Conservation (phyloP, 2,329 filamentous ascomycete species). For the Byssothecium circinans region DNA sequence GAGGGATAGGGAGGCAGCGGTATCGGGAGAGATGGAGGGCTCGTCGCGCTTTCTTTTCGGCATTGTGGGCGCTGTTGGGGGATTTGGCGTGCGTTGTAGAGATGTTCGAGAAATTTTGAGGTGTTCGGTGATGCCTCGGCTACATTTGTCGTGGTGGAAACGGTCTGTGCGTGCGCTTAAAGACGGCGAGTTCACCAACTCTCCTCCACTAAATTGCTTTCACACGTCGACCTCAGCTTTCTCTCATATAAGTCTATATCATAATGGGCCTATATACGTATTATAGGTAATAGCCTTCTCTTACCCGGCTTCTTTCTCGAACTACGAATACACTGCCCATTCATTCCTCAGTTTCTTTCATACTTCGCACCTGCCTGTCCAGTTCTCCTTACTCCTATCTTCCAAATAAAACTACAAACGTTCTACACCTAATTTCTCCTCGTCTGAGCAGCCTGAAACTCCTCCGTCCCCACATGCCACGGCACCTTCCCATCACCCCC, state of each 20-base stretch:
- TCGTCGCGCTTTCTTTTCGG: constrained; percentile 39
- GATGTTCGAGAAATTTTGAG: background rate
- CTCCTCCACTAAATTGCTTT: background rate
- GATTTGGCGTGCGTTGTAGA: background rate
- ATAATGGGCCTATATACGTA: background rate
- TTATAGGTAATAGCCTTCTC: background rate
- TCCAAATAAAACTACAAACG: too few relatives aligned
- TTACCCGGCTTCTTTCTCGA: background rate
- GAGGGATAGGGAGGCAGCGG: constrained; percentile 10
- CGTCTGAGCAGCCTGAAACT: background rate
- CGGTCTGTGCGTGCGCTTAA: background rate
- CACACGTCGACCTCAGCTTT: background rate
- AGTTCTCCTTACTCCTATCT: too few relatives aligned
- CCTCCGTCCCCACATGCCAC: background rate
- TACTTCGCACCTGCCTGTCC: too few relatives aligned
- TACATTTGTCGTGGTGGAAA: background rate
- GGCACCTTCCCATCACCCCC: background rate
- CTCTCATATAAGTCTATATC: background rate
- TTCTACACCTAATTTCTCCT: background rate
- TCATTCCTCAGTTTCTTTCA: too few relatives aligned
- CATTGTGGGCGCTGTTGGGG: constrained; percentile 20
- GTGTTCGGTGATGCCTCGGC: background rate
- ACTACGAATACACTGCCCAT: background rate
- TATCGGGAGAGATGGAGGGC: constrained; percentile 2
- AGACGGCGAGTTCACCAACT: too few relatives aligned